Conservation (phyloP, 169 alveolate genomes). For the Cyclospora cayetanensis region DNA sequence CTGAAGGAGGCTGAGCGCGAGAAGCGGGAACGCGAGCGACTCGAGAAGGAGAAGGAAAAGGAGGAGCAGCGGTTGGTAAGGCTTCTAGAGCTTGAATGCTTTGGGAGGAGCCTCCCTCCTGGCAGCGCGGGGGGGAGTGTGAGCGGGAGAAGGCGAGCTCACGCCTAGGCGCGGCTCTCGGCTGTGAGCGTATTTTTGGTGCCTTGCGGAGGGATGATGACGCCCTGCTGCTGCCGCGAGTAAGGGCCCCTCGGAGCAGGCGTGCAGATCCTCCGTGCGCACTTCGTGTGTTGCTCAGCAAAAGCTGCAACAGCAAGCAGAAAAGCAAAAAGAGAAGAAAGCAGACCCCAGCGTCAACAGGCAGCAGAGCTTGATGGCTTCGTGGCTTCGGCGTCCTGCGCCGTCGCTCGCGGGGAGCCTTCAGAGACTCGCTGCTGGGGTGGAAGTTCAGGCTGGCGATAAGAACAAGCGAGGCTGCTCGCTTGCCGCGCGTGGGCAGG, state of each 20-base stretch:
- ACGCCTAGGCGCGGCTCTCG: too few relatives aligned
- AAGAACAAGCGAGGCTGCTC: too few relatives aligned
- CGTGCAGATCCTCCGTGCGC: too few relatives aligned
- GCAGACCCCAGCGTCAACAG: slow-evolving; percentile 43
- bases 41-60: background rate
- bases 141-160: too few relatives aligned
- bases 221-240: too few relatives aligned
- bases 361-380: slow-evolving; percentile 37
- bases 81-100: background rate
- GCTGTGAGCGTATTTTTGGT: too few relatives aligned
- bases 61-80: slow-evolving; percentile 1
- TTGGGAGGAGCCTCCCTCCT: too few relatives aligned
- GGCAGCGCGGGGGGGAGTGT: too few relatives aligned
- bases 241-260: too few relatives aligned
- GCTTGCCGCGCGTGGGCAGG: background rate
- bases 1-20: background rate
- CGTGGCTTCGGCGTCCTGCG: slow-evolving; percentile 41
- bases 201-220: too few relatives aligned
- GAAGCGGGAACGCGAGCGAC: background rate
- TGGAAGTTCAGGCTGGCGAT: too few relatives aligned
- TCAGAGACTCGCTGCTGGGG: background rate
- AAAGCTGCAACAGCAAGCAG: slow-evolving; percentile 36
- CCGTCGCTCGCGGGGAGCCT: background rate
- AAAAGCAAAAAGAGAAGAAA: slow-evolving; percentile 22
- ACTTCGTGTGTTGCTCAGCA: too few relatives aligned